These are phyloP conservation scores for Rhizopus sp. DNA, from an alignment of 371 early-diverging fungal genomes.

Conservation along the genomic window DNA sequence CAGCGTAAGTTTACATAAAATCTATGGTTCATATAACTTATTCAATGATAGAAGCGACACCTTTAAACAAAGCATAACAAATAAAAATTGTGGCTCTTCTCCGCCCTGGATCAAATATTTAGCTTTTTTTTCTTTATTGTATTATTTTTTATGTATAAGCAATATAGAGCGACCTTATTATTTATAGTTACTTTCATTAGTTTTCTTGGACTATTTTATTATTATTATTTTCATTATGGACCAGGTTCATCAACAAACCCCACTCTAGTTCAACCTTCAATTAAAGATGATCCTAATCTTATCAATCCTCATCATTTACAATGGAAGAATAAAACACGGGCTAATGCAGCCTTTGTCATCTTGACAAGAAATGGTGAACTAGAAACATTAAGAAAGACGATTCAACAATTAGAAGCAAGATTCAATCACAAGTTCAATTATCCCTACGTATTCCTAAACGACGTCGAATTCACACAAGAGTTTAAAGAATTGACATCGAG, in stretches of 20 bases:
- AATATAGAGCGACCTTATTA: too few species aligned
- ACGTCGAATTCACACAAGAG: constrained; percentile 76
- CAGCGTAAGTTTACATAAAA: too few species aligned
- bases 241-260: neutral
- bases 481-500: constrained; percentile 65
- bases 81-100: too few species aligned
- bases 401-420: constrained; percentile 77
- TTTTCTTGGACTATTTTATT: neutral
- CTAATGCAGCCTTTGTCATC: constrained; percentile 70
- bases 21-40: too few species aligned
- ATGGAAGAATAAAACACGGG: constrained; percentile 41
- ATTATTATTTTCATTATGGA: neutral
- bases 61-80: too few species aligned
- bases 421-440: constrained; percentile 85
- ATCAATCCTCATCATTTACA: constrained; percentile 18
- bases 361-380: constrained; percentile 77
- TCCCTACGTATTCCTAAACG: constrained; percentile 87
- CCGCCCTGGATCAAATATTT: too few species aligned
- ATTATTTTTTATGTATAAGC: too few species aligned
- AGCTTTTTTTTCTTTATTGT: too few species aligned
- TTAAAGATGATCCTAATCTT: constrained; percentile 27
- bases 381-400: constrained; percentile 61
- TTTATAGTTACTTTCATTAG: too few species aligned
- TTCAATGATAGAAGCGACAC: too few species aligned
- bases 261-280: constrained; percentile 3